Evolutionary conservation across 495 filamentous ascomycete genomes (phyloP).

Genomic region (Hypoxylon perforatum): DNA sequence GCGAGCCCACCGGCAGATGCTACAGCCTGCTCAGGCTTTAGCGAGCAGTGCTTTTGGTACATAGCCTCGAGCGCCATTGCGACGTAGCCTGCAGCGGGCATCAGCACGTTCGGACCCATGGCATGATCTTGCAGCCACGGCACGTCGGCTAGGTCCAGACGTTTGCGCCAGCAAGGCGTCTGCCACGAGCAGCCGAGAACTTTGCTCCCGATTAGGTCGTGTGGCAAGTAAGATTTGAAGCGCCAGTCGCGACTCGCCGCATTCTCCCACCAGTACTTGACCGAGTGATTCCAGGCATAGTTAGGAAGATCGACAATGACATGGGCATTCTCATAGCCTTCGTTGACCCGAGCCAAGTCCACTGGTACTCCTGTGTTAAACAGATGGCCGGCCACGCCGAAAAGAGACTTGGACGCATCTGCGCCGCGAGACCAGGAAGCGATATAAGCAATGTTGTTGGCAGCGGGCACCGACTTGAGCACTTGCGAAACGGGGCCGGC

Average conservation of each 20-base stretch:
- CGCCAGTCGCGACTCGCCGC: slow-evolving; percentile 37
- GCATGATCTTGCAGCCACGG: slow-evolving; percentile 55
- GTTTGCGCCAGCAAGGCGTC: slow-evolving; percentile 44
- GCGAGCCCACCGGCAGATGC: too few relatives aligned
- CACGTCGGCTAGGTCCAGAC: slow-evolving; percentile 40
- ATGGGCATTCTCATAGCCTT: background rate
- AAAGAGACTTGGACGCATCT: slow-evolving; percentile 35
- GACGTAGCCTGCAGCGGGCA: slow-evolving; percentile 53
- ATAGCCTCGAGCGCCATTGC: slow-evolving; percentile 55
- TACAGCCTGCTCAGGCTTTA: slow-evolving; percentile 9
- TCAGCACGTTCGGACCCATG: slow-evolving; percentile 43
- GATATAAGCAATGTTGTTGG: slow-evolving; percentile 35
- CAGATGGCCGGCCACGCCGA: slow-evolving; percentile 49
- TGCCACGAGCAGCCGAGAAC: slow-evolving; percentile 23
- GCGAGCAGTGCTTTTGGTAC: slow-evolving; percentile 30
- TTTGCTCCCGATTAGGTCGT: slow-evolving; percentile 30
- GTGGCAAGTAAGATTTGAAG: slow-evolving; percentile 37
- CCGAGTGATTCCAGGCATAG: slow-evolving; percentile 59
- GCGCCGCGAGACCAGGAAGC: slow-evolving; percentile 42
- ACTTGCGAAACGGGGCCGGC: slow-evolving; percentile 59
- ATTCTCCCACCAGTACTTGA: slow-evolving; percentile 48
- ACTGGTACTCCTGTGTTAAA: slow-evolving; percentile 23
- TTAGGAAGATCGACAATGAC: slow-evolving; percentile 52
- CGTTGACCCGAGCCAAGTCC: background rate
- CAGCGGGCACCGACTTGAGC: slow-evolving; percentile 10